Percentiles rank a stretch among this genome's conserved stretches.
phyloP scores from a whole-genome alignment of 1,284 basidiomycete genomes.

The Phylloporus sp. region DNA sequence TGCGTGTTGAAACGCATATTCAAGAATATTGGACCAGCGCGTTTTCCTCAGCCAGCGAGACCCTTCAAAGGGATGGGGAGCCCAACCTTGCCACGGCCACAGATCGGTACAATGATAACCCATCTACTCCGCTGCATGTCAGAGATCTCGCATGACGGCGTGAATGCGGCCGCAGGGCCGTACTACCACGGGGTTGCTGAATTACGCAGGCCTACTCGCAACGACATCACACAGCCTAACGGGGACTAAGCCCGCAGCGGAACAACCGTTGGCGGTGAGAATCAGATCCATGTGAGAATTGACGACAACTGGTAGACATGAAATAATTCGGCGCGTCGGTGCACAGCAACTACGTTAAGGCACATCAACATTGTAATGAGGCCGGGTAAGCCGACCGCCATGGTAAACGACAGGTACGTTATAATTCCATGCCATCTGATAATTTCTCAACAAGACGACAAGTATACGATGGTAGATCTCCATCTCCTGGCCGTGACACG shows the following conservation, averaged over 20 bases:
- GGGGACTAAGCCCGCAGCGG: slow-evolving; percentile 26
- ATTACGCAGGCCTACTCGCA: slow-evolving; percentile 1
- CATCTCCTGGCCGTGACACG: slow-evolving; percentile 16
- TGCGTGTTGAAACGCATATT: slow-evolving; percentile 26
- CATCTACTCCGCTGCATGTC: not conserved
- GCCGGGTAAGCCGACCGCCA: not conserved
- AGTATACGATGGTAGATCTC: slow-evolving; percentile 19
- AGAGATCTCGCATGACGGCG: slow-evolving; percentile 1
- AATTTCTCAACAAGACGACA: slow-evolving; percentile 22
- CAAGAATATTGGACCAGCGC: slow-evolving; percentile 10
- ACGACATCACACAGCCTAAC: slow-evolving; percentile 26
- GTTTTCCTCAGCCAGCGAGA: not conserved
- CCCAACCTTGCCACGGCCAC: no score
- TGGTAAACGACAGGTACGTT: not conserved
- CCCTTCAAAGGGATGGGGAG: not conserved
- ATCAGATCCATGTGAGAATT: slow-evolving; percentile 24
- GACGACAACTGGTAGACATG: slow-evolving; percentile 21
- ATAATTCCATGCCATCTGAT: not conserved
- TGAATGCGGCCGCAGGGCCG: not conserved
- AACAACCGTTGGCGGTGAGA: slow-evolving; percentile 28
- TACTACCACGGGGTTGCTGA: slow-evolving; percentile 5
- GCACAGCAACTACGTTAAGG: slow-evolving; percentile 26
- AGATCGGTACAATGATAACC: no score
- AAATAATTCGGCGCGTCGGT: slow-evolving; percentile 15
- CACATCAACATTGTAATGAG: not conserved